Conservation (phyloP, 352 stramenopile genomes). For the Pythium insidiosum region DNA sequence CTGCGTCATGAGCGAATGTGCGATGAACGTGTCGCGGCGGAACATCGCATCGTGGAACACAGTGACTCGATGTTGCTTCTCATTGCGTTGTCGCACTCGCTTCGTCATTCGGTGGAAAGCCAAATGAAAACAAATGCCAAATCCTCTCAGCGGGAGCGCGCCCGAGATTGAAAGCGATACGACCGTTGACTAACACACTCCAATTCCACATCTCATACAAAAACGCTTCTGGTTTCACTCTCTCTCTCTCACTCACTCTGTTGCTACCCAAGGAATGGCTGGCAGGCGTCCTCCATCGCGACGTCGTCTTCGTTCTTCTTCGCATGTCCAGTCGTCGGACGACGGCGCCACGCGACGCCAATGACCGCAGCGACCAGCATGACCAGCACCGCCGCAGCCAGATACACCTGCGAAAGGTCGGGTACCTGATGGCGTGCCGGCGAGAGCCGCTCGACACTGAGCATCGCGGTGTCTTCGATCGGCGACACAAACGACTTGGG, state of each 20-base stretch:
- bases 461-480: not conserved
- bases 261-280: slow-evolving; percentile 3
- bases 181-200: too few species aligned
- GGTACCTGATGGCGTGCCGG: not conserved
- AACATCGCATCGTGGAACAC: too few species aligned
- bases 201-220: too few species aligned
- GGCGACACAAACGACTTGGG: not conserved
- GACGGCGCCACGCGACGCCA: not conserved
- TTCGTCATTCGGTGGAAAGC: too few species aligned
- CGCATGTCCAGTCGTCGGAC: not conserved
- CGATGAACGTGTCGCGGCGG: too few species aligned
- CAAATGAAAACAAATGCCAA: too few species aligned
- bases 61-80: too few species aligned
- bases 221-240: too few species aligned
- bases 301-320: not conserved
- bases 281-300: slow-evolving; percentile 2
- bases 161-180: too few species aligned
- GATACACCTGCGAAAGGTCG: slow-evolving; percentile 1
- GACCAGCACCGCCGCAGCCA: not conserved
- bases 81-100: too few species aligned
- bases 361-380: not conserved
- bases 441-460: slow-evolving; percentile 1
- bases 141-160: too few species aligned
- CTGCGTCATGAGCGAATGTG: too few species aligned
- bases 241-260: not conserved